A percentile compares a stretch with the other conserved stretches of the same genome.
Evolutionary conservation across 1,139 yeast genomes (phyloP).

Genomic region (Nakaseomyces glabratus): DNA sequence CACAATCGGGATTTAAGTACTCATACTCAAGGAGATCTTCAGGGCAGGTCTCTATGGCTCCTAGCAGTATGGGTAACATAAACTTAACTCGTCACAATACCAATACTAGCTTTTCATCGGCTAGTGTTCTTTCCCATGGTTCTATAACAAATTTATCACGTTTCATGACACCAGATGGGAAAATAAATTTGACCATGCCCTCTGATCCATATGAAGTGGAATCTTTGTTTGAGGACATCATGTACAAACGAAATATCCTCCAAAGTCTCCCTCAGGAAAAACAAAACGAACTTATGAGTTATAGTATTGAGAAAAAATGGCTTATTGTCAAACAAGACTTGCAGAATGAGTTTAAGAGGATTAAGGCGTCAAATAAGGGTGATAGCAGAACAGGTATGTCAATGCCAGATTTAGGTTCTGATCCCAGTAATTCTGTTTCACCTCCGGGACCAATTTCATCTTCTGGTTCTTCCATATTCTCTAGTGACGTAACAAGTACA

Average conservation of each 20-base stretch:
- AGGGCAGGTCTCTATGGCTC: constrained; percentile 13
- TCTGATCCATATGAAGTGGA: constrained; percentile 52
- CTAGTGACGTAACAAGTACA: not conserved
- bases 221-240: constrained; percentile 54
- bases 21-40: constrained; percentile 28
- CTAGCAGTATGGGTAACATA: constrained; percentile 3
- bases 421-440: not conserved
- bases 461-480: constrained; percentile 2
- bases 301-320: constrained; percentile 79
- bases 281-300: constrained; percentile 67
- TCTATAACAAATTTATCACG: constrained; percentile 23
- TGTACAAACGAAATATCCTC: constrained; percentile 72
- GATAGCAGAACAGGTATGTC: constrained; percentile 1
- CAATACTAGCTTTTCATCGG: constrained; percentile 20
- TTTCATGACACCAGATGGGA: constrained; percentile 28
- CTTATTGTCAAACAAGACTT: constrained; percentile 84
- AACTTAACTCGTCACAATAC: constrained; percentile 21
- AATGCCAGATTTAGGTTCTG: not conserved
- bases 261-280: constrained; percentile 71
- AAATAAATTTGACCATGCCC: constrained; percentile 44
- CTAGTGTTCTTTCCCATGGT: constrained; percentile 27
- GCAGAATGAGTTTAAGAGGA: constrained; percentile 61
- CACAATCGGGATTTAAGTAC: constrained; percentile 21
- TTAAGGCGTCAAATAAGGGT: constrained; percentile 30
- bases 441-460: not conserved